A percentile compares a stretch with the other conserved stretches of the same genome.
Conservation (phyloP, 202 grass and related monocot genomes). For the Hordeum pubiflorum region DNA sequence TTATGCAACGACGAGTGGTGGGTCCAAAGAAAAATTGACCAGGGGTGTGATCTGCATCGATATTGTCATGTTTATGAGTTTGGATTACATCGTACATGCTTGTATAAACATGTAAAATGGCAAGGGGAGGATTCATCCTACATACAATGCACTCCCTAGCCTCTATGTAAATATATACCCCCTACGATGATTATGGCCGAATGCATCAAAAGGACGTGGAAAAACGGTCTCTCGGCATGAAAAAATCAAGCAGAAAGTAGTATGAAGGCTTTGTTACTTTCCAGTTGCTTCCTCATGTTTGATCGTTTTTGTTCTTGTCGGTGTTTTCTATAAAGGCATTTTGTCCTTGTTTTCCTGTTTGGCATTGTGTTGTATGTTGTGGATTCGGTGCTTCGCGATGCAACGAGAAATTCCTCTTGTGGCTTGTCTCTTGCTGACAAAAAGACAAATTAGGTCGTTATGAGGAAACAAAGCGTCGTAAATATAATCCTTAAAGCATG, state of each 20-base stretch:
- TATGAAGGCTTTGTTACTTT: background rate
- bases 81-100: too few relatives aligned
- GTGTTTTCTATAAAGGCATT: background rate
- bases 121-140: too few relatives aligned
- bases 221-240: accelerated
- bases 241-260: background rate
- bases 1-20: too few relatives aligned
- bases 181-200: too few relatives aligned
- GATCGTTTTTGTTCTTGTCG: accelerated
- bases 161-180: too few relatives aligned
- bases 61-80: too few relatives aligned
- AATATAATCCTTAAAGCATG: background rate
- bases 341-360: accelerated
- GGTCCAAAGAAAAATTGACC: too few relatives aligned
- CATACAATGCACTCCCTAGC: too few relatives aligned
- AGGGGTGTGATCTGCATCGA: accelerated
- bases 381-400: background rate
- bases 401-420: background rate
- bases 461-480: background rate
- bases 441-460: background rate
- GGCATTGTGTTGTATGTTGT: background rate
- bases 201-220: background rate
- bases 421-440: background rate
- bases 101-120: too few relatives aligned
- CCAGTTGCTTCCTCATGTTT: accelerated